Evolutionary conservation across 495 filamentous ascomycete species (phyloP).

Genomic region (Xylaria cubensis): DNA sequence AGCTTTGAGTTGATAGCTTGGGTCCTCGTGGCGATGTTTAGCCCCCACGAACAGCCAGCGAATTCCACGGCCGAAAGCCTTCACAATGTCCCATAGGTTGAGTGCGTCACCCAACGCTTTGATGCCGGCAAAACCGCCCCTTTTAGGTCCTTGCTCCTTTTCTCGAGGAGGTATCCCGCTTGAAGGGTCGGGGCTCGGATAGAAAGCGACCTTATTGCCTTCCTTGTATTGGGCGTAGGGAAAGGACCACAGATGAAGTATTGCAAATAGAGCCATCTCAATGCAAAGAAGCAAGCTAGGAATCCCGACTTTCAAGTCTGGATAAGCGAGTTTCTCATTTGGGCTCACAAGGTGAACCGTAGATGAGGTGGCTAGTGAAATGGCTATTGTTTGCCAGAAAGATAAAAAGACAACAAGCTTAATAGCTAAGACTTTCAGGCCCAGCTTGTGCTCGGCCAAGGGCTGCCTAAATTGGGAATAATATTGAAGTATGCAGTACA

Average conservation of each 20-base stretch:
- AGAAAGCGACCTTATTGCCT: constrained; percentile 44
- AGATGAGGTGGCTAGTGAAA: constrained; percentile 69
- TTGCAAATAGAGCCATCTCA: constrained; percentile 84
- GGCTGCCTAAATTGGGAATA: constrained; percentile 76
- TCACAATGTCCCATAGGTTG: constrained; percentile 85
- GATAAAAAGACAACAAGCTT: constrained; percentile 95
- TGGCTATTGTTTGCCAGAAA: constrained; percentile 85
- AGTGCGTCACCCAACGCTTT: constrained; percentile 73
- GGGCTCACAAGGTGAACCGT: constrained; percentile 65
- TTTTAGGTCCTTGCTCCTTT: constrained; percentile 59
- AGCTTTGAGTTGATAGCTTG: constrained; percentile 49
- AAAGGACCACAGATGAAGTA: constrained; percentile 86
- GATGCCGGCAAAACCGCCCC: constrained; percentile 68
- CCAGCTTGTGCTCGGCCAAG: constrained; percentile 72
- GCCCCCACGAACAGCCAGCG: constrained; percentile 82
- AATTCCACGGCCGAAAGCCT: constrained; percentile 76
- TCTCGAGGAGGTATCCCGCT: constrained; percentile 46
- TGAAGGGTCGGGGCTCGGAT: constrained; percentile 42
- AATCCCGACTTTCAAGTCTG: constrained; percentile 82
- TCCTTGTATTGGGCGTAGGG: constrained; percentile 71
- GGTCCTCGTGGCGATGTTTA: constrained; percentile 55
- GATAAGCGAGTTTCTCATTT: constrained; percentile 65
- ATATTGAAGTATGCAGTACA: constrained; percentile 93
- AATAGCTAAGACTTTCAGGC: constrained; percentile 85
- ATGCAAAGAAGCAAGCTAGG: constrained; percentile 80